Evolutionary conservation across 495 filamentous ascomycete species (phyloP), one percentile per base, ranked within the genome.

Genomic region (Podospora appendiculata): DNA sequence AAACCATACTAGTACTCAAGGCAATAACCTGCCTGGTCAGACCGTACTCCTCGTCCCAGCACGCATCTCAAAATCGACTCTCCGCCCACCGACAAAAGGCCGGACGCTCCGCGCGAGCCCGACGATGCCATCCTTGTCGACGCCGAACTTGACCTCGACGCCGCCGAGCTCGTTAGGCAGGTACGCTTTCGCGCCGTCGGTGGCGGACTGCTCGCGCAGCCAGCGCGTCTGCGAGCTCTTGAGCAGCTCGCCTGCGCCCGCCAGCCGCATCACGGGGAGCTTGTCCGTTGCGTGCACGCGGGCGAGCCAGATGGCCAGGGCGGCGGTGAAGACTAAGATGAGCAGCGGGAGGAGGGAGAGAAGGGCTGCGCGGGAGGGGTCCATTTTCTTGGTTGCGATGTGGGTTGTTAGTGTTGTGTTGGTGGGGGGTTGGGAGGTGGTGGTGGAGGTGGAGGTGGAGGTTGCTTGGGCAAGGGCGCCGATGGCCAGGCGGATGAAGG

Each of bases 171-270:
- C 58, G 34, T 41, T 45, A 3, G 61, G 57, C 4, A 67, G 47
- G 45, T 55, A 64, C 6, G 51, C 41, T 55, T 59, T 62, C 7
- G 59, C 64, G 38, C 57, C 58, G 36, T 67, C 64, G 0, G 57
- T 50, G 4, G 41, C 59, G 0, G 55, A 55, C 2, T 53, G 39
- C n/a, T 60, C 58, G 7, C 61, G 41, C 36, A 62, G 16, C 35
- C 48, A 62, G 0, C 14, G n/a, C 32, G 64, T 62, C 52, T 67
- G 64, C 8, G 59, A 18, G 43, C 54, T 58, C 55, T 67, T 67
- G 41, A 62, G 53, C 41, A 62, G 10, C 50, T 67, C 63, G 35
- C 45, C 50, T 8, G 45, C 8, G 8, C 48, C 47, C 12, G 48
- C 42, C 11, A 47, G 19, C 3, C 64, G 57, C 51, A 67, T 56